Conservation (phyloP, 1,284 basidiomycete species). For the Ceratobasidium sp. region DNA sequence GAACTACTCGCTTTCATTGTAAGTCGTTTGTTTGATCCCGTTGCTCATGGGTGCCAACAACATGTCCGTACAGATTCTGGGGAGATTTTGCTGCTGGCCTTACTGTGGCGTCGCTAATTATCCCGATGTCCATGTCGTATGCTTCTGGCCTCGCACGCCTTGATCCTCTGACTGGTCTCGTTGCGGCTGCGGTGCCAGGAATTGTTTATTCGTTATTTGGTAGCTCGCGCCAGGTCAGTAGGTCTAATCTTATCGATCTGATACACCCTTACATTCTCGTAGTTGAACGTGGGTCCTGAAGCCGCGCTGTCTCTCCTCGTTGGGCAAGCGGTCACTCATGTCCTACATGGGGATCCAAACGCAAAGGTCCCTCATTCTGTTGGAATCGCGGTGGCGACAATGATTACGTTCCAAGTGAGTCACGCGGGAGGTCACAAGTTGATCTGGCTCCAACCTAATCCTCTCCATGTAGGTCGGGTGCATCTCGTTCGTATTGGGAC, state of each 20-base stretch:
- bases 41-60: background rate
- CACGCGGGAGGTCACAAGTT: too few relatives aligned
- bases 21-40: constrained; percentile 47
- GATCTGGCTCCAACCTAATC: background rate
- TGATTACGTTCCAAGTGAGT: constrained; percentile 82
- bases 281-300: constrained; percentile 76
- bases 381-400: constrained; percentile 70
- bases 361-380: constrained; percentile 61
- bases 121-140: constrained; percentile 93
- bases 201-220: constrained; percentile 86
- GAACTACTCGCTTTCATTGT: constrained; percentile 75
- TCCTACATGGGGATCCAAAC: constrained; percentile 68
- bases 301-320: constrained; percentile 88
- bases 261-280: background rate
- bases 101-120: constrained; percentile 87
- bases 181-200: constrained; percentile 74
- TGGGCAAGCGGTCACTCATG: constrained; percentile 78
- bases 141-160: constrained; percentile 84
- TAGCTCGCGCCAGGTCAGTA: constrained; percentile 79
- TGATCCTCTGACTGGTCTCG: constrained; percentile 82
- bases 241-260: background rate
- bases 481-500: constrained; percentile 84
- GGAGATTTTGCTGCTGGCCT: constrained; percentile 86
- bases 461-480: constrained; percentile 80
- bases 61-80: constrained; percentile 59